Percentiles rank a stretch among this genome's conserved stretches.
These are phyloP conservation scores for Gnomoniopsis sp. DNA, from an alignment of 2,329 filamentous ascomycete species.

Conservation along the genomic window DNA sequence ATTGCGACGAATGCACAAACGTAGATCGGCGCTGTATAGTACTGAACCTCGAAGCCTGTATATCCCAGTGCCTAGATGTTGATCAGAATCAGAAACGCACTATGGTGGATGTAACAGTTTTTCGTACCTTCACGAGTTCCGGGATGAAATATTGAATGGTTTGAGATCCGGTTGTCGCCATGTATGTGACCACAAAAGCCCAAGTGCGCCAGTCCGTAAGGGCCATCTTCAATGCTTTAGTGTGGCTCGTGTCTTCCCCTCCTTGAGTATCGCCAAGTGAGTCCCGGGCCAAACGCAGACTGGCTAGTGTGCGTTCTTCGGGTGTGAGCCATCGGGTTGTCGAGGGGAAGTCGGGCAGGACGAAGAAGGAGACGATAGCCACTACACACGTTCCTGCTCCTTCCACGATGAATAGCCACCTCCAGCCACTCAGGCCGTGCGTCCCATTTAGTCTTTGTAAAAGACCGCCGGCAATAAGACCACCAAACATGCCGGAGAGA, in stretches of 20 bases:
- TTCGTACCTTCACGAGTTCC: slow-evolving; percentile 24
- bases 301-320: slow-evolving; percentile 48
- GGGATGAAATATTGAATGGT: slow-evolving; percentile 32
- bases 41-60: slow-evolving; percentile 7
- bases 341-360: slow-evolving; percentile 10
- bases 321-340: slow-evolving; percentile 13
- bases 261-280: slow-evolving; percentile 56
- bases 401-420: slow-evolving; percentile 13
- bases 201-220: slow-evolving; percentile 38
- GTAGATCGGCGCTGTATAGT: slow-evolving; percentile 12
- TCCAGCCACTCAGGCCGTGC: slow-evolving; percentile 33
- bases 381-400: slow-evolving; percentile 5
- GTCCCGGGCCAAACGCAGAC: slow-evolving; percentile 57
- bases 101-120: no score
- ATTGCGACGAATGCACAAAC: slow-evolving; percentile 12
- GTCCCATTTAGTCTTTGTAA: slow-evolving; percentile 22
- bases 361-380: background rate
- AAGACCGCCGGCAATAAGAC: slow-evolving; percentile 50
- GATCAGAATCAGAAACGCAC: background rate
- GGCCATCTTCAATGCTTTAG: slow-evolving; percentile 23
- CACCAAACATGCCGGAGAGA: slow-evolving; percentile 39
- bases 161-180: slow-evolving; percentile 30
- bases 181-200: slow-evolving; percentile 38
- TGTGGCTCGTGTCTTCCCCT: slow-evolving; percentile 38
- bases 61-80: slow-evolving; percentile 1